Conservation (phyloP, 345 rosid genomes). For the Rhodamnia argentea region DNA sequence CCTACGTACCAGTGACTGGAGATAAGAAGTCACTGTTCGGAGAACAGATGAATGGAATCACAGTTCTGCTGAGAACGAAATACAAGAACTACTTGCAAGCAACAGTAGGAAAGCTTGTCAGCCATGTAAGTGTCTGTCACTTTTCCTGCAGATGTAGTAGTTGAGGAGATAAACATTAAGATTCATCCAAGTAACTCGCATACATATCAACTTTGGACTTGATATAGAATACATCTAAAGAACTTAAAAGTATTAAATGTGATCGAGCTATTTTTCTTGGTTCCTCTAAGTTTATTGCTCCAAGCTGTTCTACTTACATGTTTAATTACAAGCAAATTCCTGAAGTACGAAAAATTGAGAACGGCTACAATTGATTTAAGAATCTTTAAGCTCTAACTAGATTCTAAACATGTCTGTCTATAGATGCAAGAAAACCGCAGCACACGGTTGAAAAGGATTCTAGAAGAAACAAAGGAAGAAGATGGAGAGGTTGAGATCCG, state of each 20-base stretch:
- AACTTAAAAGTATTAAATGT: background rate
- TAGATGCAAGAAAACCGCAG: conserved; percentile 71
- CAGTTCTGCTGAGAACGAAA: conserved; percentile 82
- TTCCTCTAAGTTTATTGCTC: background rate
- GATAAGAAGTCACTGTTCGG: conserved; percentile 71
- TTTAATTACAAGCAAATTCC: background rate
- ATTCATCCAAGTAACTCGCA: background rate
- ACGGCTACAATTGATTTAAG: background rate
- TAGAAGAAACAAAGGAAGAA: conserved; percentile 84
- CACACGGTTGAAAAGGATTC: conserved; percentile 69
- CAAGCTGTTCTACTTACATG: background rate
- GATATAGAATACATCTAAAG: background rate
- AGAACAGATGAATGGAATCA: conserved; percentile 87
- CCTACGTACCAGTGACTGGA: conserved; percentile 61
- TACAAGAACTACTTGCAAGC: conserved; percentile 93
- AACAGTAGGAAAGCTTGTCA: conserved; percentile 78
- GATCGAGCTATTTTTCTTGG: background rate
- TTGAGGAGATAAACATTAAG: background rate
- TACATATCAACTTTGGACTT: background rate
- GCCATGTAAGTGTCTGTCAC: conserved; percentile 43
- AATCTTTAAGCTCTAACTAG: background rate
- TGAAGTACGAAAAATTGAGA: background rate
- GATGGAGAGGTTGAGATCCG: conserved; percentile 89
- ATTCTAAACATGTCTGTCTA: background rate
- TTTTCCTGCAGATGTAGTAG: background rate